Evolutionary conservation across 2,329 filamentous ascomycete species (phyloP).

Genomic region (Fusarium floridanum): DNA sequence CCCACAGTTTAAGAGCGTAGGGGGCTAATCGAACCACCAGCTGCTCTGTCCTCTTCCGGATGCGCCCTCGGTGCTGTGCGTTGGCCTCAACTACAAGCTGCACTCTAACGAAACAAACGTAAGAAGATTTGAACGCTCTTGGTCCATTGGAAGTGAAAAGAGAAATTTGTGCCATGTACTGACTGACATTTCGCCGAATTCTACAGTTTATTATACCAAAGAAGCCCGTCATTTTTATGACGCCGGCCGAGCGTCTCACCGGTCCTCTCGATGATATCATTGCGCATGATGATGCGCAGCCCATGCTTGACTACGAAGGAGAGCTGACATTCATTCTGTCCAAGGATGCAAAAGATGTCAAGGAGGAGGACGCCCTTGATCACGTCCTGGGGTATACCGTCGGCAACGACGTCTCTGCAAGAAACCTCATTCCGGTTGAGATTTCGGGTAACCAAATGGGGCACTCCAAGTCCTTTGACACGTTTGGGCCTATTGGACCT

Average conservation of each 20-base stretch:
- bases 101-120: too few relatives aligned
- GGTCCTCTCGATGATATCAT: background rate
- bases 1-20: too few relatives aligned
- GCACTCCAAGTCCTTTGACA: conserved; percentile 5
- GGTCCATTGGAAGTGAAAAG: too few relatives aligned
- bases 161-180: too few relatives aligned
- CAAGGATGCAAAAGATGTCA: conserved; percentile 8
- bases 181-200: too few relatives aligned
- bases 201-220: too few relatives aligned
- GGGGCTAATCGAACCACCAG: too few relatives aligned
- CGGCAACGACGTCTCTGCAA: conserved; percentile 9
- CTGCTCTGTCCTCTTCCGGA: too few relatives aligned
- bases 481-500: background rate
- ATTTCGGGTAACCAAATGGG: conserved; percentile 2
- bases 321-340: background rate
- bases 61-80: too few relatives aligned
- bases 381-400: conserved; percentile 9
- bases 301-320: conserved; percentile 6
- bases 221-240: background rate
- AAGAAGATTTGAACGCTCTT: too few relatives aligned
- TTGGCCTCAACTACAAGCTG: too few relatives aligned
- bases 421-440: background rate
- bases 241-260: background rate
- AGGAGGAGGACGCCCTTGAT: conserved; percentile 8
- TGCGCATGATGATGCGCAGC: background rate